Evolutionary conservation across 2,329 filamentous ascomycete genomes (phyloP).

Genomic region (Venturia oleaginea): DNA sequence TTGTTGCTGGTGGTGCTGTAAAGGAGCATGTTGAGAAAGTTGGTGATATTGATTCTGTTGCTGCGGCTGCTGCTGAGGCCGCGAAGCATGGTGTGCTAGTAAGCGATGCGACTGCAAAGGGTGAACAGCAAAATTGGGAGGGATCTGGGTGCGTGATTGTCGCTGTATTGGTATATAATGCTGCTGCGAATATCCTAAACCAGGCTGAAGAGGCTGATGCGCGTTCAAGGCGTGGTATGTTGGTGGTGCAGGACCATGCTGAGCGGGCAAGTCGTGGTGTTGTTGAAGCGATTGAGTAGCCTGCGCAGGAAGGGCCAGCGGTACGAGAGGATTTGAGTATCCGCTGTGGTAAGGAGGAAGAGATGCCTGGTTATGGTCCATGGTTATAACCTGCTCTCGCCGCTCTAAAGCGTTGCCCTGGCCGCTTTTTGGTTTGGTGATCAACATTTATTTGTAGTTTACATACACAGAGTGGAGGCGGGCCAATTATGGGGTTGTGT

Average conservation of each 20-base stretch:
- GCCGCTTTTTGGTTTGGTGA: background rate
- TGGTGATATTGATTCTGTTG: background rate
- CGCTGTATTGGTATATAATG: constrained; percentile 1
- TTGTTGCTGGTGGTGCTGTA: background rate
- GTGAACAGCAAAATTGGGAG: background rate
- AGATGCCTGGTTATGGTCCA: background rate
- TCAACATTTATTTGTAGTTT: too few species aligned
- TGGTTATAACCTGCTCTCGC: background rate
- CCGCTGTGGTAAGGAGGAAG: background rate
- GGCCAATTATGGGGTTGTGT: too few species aligned
- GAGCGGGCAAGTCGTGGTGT: background rate
- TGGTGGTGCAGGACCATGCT: background rate
- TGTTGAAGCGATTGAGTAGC: background rate
- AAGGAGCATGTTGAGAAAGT: background rate
- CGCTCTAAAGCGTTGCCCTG: background rate
- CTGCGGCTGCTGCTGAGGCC: background rate
- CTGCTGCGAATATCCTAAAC: background rate
- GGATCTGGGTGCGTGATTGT: background rate
- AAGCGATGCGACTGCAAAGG: background rate
- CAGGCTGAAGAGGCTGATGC: constrained; percentile 1
- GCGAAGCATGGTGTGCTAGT: background rate
- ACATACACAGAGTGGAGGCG: too few species aligned
- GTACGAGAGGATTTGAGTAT: background rate
- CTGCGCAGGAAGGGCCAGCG: background rate
- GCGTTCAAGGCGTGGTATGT: background rate